Base-by-base conservation (phyloP, 768 basidiomycete genomes). In the Naganishia onofrii region DNA sequence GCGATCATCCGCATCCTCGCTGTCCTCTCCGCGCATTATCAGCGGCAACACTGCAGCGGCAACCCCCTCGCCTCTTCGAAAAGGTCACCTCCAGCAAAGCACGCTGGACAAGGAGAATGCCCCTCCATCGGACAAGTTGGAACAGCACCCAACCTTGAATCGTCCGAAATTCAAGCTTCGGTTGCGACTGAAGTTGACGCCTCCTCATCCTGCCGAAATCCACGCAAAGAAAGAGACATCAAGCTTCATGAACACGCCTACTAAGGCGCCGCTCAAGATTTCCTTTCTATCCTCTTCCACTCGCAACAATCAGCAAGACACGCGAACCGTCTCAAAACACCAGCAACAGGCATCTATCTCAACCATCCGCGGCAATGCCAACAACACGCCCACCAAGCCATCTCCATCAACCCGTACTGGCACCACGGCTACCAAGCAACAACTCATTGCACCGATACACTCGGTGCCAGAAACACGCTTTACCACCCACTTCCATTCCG, bases 151-250 rank as follows among this genome's bases (percentile, higher is more conserved):
- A 2, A 73, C 71, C 7, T 72, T 80, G 5, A 52, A 68, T 56
- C 77, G 77, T 34, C 74, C 76, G 42, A 78, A 78, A 68, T 79
- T 77, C 19, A 77, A 76, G 69, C 72, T 80, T 15, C 72, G 79
- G 10, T 75, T 80, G n/a, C 71, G 78, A 42, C 65, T 80, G 0
- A 78, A 78, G 52, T 69, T 80, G 12, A 75, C 77, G 8, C 76
- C 79, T 31, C 71, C 76, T 68, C 72, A 74, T 58, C 74, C 75
- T n/a, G 57, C 66, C n/a, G 68, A 68, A 19, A 58, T 71, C 19
- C 70, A 63, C 34, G 34, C 6, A 32, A 38, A 31, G 54, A 31
- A 66, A 5, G 65, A 70, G 13, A 7, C 42, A 8, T 10, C 42
- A 2, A 42, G 42, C 42, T 10, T 17, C 32, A 4, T 36, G 34